Conservation (phyloP, 768 basidiomycete genomes). For the Naganishia kalamii region DNA sequence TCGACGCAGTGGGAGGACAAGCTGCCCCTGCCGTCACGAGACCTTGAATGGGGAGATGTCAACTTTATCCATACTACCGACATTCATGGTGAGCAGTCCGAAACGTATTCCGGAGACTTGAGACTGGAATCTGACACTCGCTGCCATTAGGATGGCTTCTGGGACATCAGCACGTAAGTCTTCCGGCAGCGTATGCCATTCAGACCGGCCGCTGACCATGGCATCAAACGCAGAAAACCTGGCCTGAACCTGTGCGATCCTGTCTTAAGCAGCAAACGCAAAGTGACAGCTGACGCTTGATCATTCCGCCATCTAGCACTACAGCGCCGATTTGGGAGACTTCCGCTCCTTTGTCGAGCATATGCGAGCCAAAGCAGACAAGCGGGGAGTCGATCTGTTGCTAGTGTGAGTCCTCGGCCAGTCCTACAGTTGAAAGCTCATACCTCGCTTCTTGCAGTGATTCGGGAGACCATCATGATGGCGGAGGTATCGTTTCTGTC, state of each 20-base stretch:
- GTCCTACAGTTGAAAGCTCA: background rate
- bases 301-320: conserved; percentile 35
- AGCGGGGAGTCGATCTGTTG: conserved; percentile 72
- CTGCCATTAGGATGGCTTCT: conserved; percentile 57
- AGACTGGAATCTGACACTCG: background rate
- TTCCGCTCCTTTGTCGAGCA: conserved; percentile 78
- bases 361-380: conserved; percentile 68
- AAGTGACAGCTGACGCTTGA: background rate
- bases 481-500: conserved; percentile 38
- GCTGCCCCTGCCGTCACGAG: conserved; percentile 53
- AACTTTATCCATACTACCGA: conserved; percentile 84
- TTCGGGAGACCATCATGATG: conserved; percentile 46
- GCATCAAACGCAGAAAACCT: conserved; percentile 33
- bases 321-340: conserved; percentile 64
- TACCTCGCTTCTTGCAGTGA: conserved; percentile 25
- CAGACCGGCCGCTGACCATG: background rate
- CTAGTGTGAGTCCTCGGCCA: conserved; percentile 50
- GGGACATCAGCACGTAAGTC: conserved; percentile 60
- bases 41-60: conserved; percentile 78
- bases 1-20: background rate
- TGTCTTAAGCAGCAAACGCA: no score
- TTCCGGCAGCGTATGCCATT: background rate
- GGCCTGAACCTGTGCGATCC: conserved; percentile 43
- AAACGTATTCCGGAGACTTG: no score
- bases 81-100: conserved; percentile 53